A percentile compares a stretch with the other conserved stretches of the same genome.
phyloP scores from a whole-genome alignment of 305 asterid genomes.

The Salvia sclarea region DNA sequence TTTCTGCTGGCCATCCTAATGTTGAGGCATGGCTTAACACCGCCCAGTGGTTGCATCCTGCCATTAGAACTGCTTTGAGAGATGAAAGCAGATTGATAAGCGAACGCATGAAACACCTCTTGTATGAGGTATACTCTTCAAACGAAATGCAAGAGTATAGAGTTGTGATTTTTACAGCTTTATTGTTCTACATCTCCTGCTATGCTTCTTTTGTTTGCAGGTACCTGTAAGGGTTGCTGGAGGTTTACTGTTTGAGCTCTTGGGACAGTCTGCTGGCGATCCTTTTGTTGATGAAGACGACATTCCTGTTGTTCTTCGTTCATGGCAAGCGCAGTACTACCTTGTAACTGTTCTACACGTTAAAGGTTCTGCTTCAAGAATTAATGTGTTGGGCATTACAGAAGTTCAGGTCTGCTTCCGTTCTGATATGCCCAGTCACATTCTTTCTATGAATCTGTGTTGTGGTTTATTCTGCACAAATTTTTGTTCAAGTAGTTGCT shows the following conservation, averaged over 20 bases:
- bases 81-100: conserved; percentile 88
- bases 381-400: conserved; percentile 78
- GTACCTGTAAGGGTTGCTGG: conserved; percentile 95
- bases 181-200: conserved; percentile 11
- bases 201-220: conserved; percentile 39
- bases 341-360: conserved; percentile 70
- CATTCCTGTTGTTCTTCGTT: conserved; percentile 82
- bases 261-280: conserved; percentile 93
- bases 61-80: conserved; percentile 78
- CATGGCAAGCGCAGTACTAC: conserved; percentile 89
- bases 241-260: conserved; percentile 84
- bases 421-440: conserved; percentile 7
- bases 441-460: conserved; percentile 9
- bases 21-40: conserved; percentile 76
- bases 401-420: conserved; percentile 77
- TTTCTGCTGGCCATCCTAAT: conserved; percentile 74
- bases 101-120: conserved; percentile 83
- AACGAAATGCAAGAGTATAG: too few relatives aligned
- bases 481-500: conserved; percentile 28
- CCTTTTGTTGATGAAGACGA: conserved; percentile 82
- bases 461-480: conserved; percentile 27
- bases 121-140: conserved; percentile 91
- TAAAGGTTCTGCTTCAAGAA: conserved; percentile 69
- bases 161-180: conserved; percentile 1
- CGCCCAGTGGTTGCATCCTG: conserved; percentile 89